Evolutionary conservation across 2,329 filamentous ascomycete species (phyloP).

Genomic region (Talaromyces verruculosus): DNA sequence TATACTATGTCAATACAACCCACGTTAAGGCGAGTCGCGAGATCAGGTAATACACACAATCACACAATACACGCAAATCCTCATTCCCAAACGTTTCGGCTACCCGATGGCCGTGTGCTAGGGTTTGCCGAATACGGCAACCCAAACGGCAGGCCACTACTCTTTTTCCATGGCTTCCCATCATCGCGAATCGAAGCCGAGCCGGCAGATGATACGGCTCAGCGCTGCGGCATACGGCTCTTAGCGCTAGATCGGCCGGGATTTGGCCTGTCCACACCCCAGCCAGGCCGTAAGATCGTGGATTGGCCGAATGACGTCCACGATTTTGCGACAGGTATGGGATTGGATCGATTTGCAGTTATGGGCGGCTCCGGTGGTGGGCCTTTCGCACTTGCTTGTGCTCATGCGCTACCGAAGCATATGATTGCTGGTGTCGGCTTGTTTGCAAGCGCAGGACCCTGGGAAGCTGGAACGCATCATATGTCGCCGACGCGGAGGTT

Average conservation of each 20-base stretch:
- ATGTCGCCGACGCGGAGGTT: conserved; percentile 31
- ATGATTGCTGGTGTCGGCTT: conserved; percentile 16
- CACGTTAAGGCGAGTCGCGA: neutral
- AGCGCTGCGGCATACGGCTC: conserved; percentile 39
- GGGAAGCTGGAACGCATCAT: conserved; percentile 34
- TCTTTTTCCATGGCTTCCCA: conserved; percentile 49
- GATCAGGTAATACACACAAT: neutral
- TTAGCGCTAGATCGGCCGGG: conserved; percentile 49
- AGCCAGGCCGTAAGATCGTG: conserved; percentile 39
- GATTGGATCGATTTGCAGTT: conserved; percentile 44
- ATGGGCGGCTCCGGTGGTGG: conserved; percentile 50
- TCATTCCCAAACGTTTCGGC: conserved; percentile 25
- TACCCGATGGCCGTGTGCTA: conserved; percentile 41
- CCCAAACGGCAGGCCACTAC: conserved; percentile 33
- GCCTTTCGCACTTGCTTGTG: conserved; percentile 51
- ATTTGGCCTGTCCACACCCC: conserved; percentile 43
- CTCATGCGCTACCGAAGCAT: conserved; percentile 36
- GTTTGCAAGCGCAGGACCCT: conserved; percentile 29
- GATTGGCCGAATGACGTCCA: conserved; percentile 48
- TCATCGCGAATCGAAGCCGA: conserved; percentile 46
- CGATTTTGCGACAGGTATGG: conserved; percentile 42
- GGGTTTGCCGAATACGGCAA: conserved; percentile 49
- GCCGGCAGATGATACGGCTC: conserved; percentile 35
- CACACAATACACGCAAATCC: neutral
- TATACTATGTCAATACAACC: conserved; percentile 10